Conservation (phyloP, 169 alveolate genomes). For the Sarcocystis neurona region DNA sequence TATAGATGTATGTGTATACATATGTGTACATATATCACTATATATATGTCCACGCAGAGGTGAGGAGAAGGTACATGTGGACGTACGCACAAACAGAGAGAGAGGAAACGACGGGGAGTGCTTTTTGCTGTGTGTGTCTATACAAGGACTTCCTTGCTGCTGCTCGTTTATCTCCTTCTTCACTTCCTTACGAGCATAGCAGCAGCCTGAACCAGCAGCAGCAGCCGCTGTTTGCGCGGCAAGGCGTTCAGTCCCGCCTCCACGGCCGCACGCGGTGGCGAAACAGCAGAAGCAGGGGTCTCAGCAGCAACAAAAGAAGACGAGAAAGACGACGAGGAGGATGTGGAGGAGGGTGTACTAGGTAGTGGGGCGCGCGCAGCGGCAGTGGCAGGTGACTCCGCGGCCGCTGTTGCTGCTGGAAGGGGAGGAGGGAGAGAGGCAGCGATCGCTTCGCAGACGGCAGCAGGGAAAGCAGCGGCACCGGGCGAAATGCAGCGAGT, state of each 20-base stretch:
- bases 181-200: neutral
- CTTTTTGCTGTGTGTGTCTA: no score
- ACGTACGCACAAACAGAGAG: neutral
- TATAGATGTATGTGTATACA: no score
- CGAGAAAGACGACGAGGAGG: neutral
- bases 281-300: neutral
- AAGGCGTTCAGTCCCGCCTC: neutral
- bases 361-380: no score
- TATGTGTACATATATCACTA: neutral
- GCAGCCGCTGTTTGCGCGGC: constrained; percentile 1
- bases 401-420: no score
- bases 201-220: neutral
- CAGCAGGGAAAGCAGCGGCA: no score
- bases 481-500: no score
- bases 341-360: no score
- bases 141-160: neutral
- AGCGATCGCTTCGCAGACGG: no score
- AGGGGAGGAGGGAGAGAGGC: no score
- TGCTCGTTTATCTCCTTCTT: no score
- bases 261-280: neutral
- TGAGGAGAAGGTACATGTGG: neutral
- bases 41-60: neutral
- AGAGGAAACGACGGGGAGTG: no score
- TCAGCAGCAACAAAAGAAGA: neutral
- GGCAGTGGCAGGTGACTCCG: no score